phyloP scores from a whole-genome alignment of 2,329 filamentous ascomycete genomes.

The Fusarium sp. region DNA sequence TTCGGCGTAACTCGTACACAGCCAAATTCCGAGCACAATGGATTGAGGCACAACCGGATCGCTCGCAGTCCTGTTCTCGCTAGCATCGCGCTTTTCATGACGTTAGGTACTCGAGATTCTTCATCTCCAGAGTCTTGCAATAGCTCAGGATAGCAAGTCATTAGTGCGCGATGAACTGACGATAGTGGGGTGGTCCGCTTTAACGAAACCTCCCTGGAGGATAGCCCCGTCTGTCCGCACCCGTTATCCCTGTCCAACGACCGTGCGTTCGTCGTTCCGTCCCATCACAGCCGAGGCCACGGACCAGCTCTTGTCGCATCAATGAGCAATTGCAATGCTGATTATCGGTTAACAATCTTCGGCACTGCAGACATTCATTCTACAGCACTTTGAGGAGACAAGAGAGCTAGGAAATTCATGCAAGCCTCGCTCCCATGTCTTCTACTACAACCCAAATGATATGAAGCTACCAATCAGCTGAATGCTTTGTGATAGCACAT shows the following conservation, averaged over 20 bases:
- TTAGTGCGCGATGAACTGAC: constrained; percentile 33
- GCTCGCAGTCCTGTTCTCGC: not conserved
- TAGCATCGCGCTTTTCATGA: not conserved
- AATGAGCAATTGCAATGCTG: constrained; percentile 2
- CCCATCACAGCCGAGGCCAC: constrained; percentile 45
- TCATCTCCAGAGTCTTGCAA: constrained; percentile 4
- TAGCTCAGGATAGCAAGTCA: constrained; percentile 13
- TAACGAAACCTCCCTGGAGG: constrained; percentile 29
- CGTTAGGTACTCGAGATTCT: not conserved
- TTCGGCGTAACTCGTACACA: not conserved
- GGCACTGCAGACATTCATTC: constrained; percentile 1
- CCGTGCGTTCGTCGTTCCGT: constrained; percentile 44
- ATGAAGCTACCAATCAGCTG: constrained; percentile 16
- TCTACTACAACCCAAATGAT: constrained; percentile 1
- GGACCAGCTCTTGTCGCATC: constrained; percentile 46
- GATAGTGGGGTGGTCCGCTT: constrained; percentile 36
- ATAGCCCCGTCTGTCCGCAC: constrained; percentile 32
- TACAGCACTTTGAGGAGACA: constrained; percentile 1
- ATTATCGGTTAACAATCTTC: constrained; percentile 7
- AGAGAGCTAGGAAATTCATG: constrained; percentile 15
- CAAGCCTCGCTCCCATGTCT: not conserved
- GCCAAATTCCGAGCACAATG: not conserved
- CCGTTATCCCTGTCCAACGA: constrained; percentile 41
- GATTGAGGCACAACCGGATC: not conserved
- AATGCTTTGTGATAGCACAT: constrained; percentile 20